Evolutionary conservation across 345 rosid genomes (phyloP).

Genomic region (Pistacia atlantica): DNA sequence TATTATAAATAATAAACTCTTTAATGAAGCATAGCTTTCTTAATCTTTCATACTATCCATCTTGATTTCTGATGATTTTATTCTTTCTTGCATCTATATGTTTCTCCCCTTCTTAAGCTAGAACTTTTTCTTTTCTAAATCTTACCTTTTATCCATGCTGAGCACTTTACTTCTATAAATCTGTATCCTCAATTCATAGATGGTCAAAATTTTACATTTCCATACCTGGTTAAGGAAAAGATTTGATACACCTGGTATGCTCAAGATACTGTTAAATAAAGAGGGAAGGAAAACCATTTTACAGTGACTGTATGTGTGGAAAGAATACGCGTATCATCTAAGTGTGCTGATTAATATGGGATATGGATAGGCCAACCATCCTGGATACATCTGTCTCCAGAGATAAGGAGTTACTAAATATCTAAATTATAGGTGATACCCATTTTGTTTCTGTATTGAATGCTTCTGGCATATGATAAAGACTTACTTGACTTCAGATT

Average conservation of each 20-base stretch:
- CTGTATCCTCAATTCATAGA: background rate
- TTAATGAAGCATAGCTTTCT: background rate
- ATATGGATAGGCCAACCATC: background rate
- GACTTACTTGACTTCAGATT: constrained; percentile 2
- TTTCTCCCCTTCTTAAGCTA: background rate
- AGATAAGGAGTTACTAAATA: background rate
- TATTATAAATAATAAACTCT: background rate
- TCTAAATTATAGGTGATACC: background rate
- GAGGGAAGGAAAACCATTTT: background rate
- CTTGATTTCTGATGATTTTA: background rate
- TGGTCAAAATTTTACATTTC: background rate
- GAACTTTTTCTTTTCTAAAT: background rate
- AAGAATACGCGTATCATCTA: background rate
- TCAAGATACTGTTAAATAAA: background rate
- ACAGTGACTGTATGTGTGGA: background rate
- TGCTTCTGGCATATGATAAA: constrained; percentile 6
- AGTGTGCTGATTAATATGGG: background rate
- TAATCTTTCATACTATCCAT: background rate
- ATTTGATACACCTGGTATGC: background rate
- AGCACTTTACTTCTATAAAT: background rate
- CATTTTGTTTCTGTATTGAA: background rate
- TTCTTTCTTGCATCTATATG: background rate
- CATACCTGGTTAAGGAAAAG: background rate
- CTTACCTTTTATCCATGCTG: background rate
- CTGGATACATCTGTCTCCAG: background rate